A percentile compares a stretch with the other conserved stretches of the same genome.
phyloP scores from a whole-genome alignment of 805 yeast species.

The Priceomyces melissophilus region DNA sequence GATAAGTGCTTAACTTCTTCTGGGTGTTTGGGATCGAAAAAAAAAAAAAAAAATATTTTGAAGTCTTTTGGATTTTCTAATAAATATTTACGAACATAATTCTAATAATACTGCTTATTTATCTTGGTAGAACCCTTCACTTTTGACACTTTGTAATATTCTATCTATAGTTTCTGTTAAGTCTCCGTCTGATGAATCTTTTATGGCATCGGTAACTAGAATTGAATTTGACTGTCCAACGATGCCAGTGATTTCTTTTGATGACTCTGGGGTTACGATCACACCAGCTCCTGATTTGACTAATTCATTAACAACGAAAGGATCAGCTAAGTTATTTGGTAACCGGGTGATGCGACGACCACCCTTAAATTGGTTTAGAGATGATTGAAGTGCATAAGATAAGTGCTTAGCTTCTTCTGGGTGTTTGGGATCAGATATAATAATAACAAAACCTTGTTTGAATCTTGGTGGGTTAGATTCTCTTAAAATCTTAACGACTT shows the following conservation, averaged over 20 bases:
- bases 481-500: constrained; percentile 86
- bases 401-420: constrained; percentile 45
- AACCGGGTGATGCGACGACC: constrained; percentile 73
- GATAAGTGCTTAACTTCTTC: constrained; percentile 48
- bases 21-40: constrained; percentile 53
- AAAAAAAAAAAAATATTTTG: constrained; percentile 73
- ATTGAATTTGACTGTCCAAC: constrained; percentile 57
- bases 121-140: constrained; percentile 70
- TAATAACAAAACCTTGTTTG: constrained; percentile 81
- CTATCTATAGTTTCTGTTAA: constrained; percentile 57
- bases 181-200: constrained; percentile 14
- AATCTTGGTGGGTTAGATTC: constrained; percentile 91
- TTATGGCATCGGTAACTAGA: constrained; percentile 21
- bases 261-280: constrained; percentile 50
- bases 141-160: constrained; percentile 68
- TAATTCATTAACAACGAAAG: constrained; percentile 69
- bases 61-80: no score
- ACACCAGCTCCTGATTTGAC: constrained; percentile 92
- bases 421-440: constrained; percentile 54
- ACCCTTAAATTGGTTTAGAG: constrained; percentile 84
- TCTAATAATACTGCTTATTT: no score
- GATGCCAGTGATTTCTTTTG: constrained; percentile 59
- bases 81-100: no score
- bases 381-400: constrained; percentile 81
- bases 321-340: constrained; percentile 32